Conservation (phyloP, 225 moss, liverwort and hornwort species). For the Bryoerythrophyllum caledonicum region DNA sequence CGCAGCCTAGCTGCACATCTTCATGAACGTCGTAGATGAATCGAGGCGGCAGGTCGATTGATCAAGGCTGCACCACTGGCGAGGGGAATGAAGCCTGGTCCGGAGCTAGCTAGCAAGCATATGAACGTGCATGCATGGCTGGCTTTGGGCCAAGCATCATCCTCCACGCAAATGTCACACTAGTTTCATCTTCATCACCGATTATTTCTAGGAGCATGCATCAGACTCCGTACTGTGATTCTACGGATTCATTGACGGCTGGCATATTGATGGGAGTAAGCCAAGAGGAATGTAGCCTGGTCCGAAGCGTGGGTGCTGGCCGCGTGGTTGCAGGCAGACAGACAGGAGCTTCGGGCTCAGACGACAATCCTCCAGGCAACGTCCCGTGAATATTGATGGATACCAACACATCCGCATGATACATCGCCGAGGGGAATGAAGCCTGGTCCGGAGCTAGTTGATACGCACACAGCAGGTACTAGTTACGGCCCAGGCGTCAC, state of each 20-base stretch:
- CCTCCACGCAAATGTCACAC: conserved; percentile 13
- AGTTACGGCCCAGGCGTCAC: conserved; percentile 34
- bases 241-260: too few species aligned
- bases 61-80: conserved; percentile 1
- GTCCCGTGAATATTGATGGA: not conserved
- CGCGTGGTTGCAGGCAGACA: too few species aligned
- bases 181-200: not conserved
- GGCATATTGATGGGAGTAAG: too few species aligned
- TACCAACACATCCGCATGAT: not conserved
- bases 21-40: too few species aligned
- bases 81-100: conserved; percentile 49
- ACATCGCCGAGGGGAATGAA: conserved; percentile 30
- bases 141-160: conserved; percentile 18
- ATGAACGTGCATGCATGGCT: not conserved
- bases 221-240: too few species aligned
- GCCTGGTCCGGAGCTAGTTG: conserved; percentile 17
- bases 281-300: conserved; percentile 6
- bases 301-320: not conserved
- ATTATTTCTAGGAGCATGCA: too few species aligned
- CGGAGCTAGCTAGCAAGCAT: conserved; percentile 9
- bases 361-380: not conserved
- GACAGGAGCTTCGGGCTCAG: conserved; percentile 13
- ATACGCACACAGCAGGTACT: too few species aligned
- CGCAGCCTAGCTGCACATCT: conserved; percentile 28
- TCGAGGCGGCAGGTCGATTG: too few species aligned